Conservation (phyloP, 2,329 filamentous ascomycete genomes). For the Aspergillus alliaceus region DNA sequence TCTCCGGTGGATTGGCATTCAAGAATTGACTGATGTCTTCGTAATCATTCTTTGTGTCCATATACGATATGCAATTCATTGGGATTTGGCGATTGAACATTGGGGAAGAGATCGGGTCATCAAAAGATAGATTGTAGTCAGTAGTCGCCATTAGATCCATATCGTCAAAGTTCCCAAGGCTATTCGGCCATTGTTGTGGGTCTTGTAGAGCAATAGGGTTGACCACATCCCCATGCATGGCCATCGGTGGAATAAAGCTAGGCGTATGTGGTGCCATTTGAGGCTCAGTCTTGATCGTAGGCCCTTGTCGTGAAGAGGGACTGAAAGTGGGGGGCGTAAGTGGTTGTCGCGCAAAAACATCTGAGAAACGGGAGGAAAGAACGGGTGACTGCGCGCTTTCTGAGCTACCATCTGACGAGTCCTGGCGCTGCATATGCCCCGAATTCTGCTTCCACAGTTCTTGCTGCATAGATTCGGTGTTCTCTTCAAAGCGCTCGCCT, state of each 20-base stretch:
- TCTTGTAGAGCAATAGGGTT: constrained; percentile 38
- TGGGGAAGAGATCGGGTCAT: constrained; percentile 34
- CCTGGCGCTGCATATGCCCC: constrained; percentile 52
- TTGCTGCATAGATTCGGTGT: constrained; percentile 56
- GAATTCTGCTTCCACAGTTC: constrained; percentile 55
- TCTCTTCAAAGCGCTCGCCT: constrained; percentile 60
- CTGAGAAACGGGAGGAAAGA: constrained; percentile 29
- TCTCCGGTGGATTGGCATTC: constrained; percentile 40
- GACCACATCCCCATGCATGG: constrained; percentile 34
- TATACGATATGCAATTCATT: constrained; percentile 34
- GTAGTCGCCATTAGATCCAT: constrained; percentile 33
- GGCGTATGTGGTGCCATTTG: constrained; percentile 21
- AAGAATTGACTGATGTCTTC: constrained; percentile 43
- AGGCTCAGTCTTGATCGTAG: constrained; percentile 29
- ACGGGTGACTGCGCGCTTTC: constrained; percentile 53
- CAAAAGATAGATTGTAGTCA: constrained; percentile 35
- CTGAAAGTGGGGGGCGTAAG: constrained; percentile 44
- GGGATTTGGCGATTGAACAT: constrained; percentile 38
- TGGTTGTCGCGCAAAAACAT: constrained; percentile 33
- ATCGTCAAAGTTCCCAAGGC: constrained; percentile 32
- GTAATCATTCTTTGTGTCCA: constrained; percentile 35
- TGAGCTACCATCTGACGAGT: constrained; percentile 59
- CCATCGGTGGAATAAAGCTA: constrained; percentile 24
- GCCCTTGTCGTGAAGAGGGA: constrained; percentile 31
- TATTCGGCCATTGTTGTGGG: constrained; percentile 27